Conservation (phyloP, 2,329 filamentous ascomycete genomes). For the Drechmeria coniospora region DNA sequence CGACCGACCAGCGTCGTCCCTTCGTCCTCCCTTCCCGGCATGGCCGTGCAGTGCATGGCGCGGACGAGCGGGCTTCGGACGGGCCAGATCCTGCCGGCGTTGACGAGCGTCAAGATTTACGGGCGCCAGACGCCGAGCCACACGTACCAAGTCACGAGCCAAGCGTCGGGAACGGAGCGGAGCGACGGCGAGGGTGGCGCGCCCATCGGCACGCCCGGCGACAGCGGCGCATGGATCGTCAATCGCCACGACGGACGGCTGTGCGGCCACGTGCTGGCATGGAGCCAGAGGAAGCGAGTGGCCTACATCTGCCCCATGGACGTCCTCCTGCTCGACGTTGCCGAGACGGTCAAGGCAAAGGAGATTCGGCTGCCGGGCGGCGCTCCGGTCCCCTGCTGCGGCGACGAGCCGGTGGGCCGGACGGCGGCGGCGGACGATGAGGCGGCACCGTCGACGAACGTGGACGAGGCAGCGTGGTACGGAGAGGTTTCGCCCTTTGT, state of each 20-base stretch:
- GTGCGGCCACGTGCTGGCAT: conserved; percentile 82
- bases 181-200: conserved; percentile 9
- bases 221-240: conserved; percentile 87
- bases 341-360: conserved; percentile 54
- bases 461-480: too few relatives aligned
- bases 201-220: conserved; percentile 59
- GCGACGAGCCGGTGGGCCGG: conserved; percentile 3
- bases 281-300: conserved; percentile 63
- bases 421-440: too few relatives aligned
- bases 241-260: conserved; percentile 64
- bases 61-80: conserved; percentile 72
- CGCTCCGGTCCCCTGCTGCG: conserved; percentile 21
- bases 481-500: too few relatives aligned
- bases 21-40: conserved; percentile 48
- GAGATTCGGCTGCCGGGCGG: conserved; percentile 58
- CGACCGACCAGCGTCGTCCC: conserved; percentile 44
- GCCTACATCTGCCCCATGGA: conserved; percentile 97
- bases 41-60: conserved; percentile 76
- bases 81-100: conserved; percentile 60
- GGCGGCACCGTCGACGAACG: too few relatives aligned
- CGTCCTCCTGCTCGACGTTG: conserved; percentile 71
- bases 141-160: conserved; percentile 43
- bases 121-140: conserved; percentile 69
- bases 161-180: conserved; percentile 6
- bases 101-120: conserved; percentile 77